Evolutionary conservation across 2,329 filamentous ascomycete species (phyloP).

Genomic region (Aspergillus versicolor): DNA sequence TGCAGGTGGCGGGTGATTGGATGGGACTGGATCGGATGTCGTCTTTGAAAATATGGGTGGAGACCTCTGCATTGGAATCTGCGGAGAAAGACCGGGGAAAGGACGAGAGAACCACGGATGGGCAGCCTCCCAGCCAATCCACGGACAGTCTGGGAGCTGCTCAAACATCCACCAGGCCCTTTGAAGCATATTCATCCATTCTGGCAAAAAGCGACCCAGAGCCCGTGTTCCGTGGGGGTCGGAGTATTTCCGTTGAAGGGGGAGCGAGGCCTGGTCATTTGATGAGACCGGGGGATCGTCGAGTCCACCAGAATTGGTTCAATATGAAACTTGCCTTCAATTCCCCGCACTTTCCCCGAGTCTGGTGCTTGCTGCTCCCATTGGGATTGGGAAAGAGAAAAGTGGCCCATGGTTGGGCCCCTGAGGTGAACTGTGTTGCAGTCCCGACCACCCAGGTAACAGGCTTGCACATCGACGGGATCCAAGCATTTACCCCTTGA

Average conservation of each 20-base stretch:
- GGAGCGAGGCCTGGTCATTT: not conserved
- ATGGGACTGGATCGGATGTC: not conserved
- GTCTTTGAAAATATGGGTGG: not conserved
- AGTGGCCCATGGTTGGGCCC: not conserved
- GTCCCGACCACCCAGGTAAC: not conserved
- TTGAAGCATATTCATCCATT: slow-evolving; percentile 4
- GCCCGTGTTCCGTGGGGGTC: slow-evolving; percentile 9
- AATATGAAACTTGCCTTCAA: not conserved
- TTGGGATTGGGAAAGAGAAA: not conserved
- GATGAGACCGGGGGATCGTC: slow-evolving; percentile 1
- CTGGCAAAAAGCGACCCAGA: not conserved
- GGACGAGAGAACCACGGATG: not conserved
- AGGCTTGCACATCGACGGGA: not conserved
- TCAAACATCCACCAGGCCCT: not conserved
- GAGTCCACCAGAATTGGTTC: not conserved
- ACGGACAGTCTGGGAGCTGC: not conserved
- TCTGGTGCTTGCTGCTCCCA: not conserved
- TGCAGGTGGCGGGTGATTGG: not conserved
- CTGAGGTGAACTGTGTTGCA: not conserved
- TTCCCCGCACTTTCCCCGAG: slow-evolving; percentile 3
- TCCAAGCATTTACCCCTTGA: slow-evolving; percentile 3
- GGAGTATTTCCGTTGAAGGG: slow-evolving; percentile 12
- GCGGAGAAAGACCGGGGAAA: slow-evolving; percentile 13
- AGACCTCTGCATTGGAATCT: not conserved
- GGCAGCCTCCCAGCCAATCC: not conserved